Base-by-base conservation (phyloP, 2,329 filamentous ascomycete species). In the Nemania abortiva region DNA sequence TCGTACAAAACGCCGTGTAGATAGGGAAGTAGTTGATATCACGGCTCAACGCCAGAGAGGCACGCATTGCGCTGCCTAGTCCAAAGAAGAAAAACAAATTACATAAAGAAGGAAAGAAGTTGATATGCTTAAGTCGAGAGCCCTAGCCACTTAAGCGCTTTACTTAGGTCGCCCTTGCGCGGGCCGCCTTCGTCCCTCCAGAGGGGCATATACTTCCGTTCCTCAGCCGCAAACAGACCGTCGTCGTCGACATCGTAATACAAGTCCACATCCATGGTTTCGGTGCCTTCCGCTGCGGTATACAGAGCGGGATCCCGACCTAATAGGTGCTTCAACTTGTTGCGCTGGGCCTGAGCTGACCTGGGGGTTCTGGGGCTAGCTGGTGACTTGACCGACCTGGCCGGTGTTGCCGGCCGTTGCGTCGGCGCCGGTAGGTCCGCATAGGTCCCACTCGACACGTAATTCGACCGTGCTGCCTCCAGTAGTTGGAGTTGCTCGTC, bases 91-190 rank as follows among this genome's bases (percentile, higher is more conserved):
- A 22, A 57, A 22, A 37, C 15, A 34, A 45, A 34, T 2, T 11
- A 34, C 29, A 18, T n/a, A n/a, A 13, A 27, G 7, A 49, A 31
- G 9, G 42, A 20, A 45, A 11, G 22, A 39, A 47, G 42, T 18
- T 10, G n/a, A 45, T 15, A 37, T 11, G 20, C 4, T 70, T 47
- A 74, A 2, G 31, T 76, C n/a, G 76, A 57, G 4, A 87, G 76
- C 0, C 86, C 86, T 1, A 88, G 79, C 74, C 86, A 87, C 75
- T 86, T 87, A 61, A 87, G 80, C 6, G 86, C 86, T 75, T 88
- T 88, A 7, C 82, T 81, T 58, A 81, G 85, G 65, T 82, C 84
- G 1, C 80, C 81, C 75, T 82, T 83, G 18, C 76, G 79, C 31
- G 75, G 71, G 11, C 73, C 73, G 2, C 74, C 68, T 67, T 79